Percentiles rank a stretch among this genome's conserved stretches.
phyloP scores from a whole-genome alignment of 2,329 filamentous ascomycete species.

The Fusarium pseudoanthophilum region DNA sequence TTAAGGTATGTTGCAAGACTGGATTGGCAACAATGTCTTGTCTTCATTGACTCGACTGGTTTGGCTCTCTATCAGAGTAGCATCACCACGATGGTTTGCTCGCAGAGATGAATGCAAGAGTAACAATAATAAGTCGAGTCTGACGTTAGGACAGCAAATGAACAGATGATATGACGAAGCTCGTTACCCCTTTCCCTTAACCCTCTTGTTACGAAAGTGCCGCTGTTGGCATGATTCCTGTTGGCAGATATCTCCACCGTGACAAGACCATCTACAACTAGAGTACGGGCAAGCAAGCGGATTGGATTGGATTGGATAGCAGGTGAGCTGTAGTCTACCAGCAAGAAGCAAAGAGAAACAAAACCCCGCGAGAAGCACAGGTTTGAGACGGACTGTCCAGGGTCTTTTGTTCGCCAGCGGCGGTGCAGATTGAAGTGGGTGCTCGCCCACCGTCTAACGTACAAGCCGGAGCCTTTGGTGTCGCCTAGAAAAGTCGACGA shows the following conservation, averaged over 20 bases:
- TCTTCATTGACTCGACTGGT: constrained; percentile 8
- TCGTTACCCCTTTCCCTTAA: constrained; percentile 13
- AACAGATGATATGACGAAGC: constrained; percentile 21
- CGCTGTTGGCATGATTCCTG: constrained; percentile 32
- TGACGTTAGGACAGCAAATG: constrained; percentile 8
- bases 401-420: constrained; percentile 40
- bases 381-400: constrained; percentile 2
- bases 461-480: constrained; percentile 17
- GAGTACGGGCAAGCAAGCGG: constrained; percentile 22
- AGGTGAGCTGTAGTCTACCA: constrained; percentile 14
- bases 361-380: constrained; percentile 16
- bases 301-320: constrained; percentile 28
- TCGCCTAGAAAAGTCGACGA: constrained; percentile 38
- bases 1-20: constrained; percentile 22
- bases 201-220: constrained; percentile 26
- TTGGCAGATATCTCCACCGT: constrained; percentile 35
- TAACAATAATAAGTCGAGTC: neutral
- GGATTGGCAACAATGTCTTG: neutral
- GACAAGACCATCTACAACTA: constrained; percentile 37
- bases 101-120: constrained; percentile 9
- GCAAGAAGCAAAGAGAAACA: constrained; percentile 13
- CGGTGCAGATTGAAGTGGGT: constrained; percentile 33
- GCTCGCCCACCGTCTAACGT: constrained; percentile 18
- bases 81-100: constrained; percentile 29
- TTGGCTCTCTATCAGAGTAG: constrained; percentile 21